Base-by-base conservation (phyloP, 164 flowering plant species). In the Aristolochia californica region DNA sequence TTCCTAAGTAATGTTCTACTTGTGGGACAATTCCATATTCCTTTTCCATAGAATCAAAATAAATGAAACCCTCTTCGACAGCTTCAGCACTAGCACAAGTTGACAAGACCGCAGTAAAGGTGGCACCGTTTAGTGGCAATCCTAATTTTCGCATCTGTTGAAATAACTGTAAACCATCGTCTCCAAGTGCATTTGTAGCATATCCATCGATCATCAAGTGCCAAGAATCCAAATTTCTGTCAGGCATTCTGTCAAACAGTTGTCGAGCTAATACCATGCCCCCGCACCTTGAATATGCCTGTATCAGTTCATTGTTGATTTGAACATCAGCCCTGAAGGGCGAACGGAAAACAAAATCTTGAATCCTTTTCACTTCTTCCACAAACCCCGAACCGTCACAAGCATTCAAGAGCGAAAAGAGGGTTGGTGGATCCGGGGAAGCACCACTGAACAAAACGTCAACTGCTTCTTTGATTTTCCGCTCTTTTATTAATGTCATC, bases 51-150 rank as follows among this genome's bases (percentile, higher is more conserved):
- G 80, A 76, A 14, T 83, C 79, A 54, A 88, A 85, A 67, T 85
- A 81, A 24, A 88, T 64, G 48, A 82, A 83, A 0, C 72, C 91
- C 64, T 88, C 96, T 67, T 88, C 91, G 18, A 85, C 66, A 11
- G 91, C 87, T 25, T 79, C 93, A 0, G 81, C 83, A 69, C 74
- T 70, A n/a, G 80, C 91, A 68, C 90, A 88, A 48, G 86, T 78
- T 1, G 75, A 72, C 17, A 88, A 68, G 49, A 85, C 89, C 1
- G 68, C 74, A 56, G 80, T 77, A 61, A 85, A 80, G 20, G 90
- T 88, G 55, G 79, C 53, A 28, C 56, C 77, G 61, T 66, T 73
- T 0, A 80, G 83, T n/a, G 66, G 58, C 62, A 83, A 49, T 2
- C 85, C 86, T 20, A 59, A 20, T 23, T 72, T 66, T 68, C 78